Conservation (phyloP, 2,329 filamentous ascomycete genomes). For the Sclerotinia borealis region DNA sequence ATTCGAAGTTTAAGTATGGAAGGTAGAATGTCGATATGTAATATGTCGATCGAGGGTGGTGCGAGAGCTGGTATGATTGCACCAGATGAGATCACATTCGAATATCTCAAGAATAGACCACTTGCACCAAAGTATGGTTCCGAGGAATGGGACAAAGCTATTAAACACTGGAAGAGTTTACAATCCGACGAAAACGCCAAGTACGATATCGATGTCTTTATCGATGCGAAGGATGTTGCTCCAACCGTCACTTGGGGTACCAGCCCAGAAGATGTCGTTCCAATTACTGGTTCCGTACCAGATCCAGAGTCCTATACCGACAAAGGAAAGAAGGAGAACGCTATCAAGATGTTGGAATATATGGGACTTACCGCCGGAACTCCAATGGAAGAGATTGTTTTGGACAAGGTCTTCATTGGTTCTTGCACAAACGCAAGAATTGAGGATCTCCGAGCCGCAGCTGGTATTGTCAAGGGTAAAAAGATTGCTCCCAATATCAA, state of each 20-base stretch:
- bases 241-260: conserved; percentile 97
- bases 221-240: conserved; percentile 86
- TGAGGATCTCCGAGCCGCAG: conserved; percentile 86
- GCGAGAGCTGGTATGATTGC: conserved; percentile 96
- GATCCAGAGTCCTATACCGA: conserved; percentile 81
- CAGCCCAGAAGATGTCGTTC: conserved; percentile 91
- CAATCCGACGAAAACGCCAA: conserved; percentile 82
- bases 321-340: conserved; percentile 72
- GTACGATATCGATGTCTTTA: conserved; percentile 83
- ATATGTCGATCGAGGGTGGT: conserved; percentile 97
- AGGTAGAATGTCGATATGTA: conserved; percentile 98
- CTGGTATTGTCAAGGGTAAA: conserved; percentile 77
- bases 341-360: conserved; percentile 81
- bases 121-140: conserved; percentile 76
- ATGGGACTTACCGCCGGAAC: conserved; percentile 89
- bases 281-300: conserved; percentile 86
- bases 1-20: conserved; percentile 90
- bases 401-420: conserved; percentile 98
- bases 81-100: conserved; percentile 87
- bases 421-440: conserved; percentile 97
- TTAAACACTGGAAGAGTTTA: conserved; percentile 80
- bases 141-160: conserved; percentile 82
- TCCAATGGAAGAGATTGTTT: conserved; percentile 79
- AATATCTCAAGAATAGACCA: conserved; percentile 88
- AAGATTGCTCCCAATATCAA: conserved; percentile 85